phyloP scores from a whole-genome alignment of 495 filamentous ascomycete genomes.

The Xylaria acuta region DNA sequence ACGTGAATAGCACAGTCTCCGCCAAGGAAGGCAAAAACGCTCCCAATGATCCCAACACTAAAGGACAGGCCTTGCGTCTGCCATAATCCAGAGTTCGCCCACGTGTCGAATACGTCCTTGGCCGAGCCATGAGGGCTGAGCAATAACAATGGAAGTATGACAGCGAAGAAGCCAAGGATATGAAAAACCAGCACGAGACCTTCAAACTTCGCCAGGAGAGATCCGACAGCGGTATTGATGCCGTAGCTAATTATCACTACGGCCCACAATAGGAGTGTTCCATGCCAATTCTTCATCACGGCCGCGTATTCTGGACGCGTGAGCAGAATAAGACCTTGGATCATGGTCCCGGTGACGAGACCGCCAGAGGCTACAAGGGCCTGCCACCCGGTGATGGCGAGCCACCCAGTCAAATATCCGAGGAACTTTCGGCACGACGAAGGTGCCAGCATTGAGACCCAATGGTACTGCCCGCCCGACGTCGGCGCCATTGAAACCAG shows the following conservation, averaged over 20 bases:
- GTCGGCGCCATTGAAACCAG: slow-evolving; percentile 42
- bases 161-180: slow-evolving; percentile 64
- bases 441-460: slow-evolving; percentile 67
- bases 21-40: slow-evolving; percentile 52
- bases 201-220: slow-evolving; percentile 63
- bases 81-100: slow-evolving; percentile 65
- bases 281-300: slow-evolving; percentile 63
- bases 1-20: slow-evolving; percentile 62
- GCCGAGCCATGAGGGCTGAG: slow-evolving; percentile 55
- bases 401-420: slow-evolving; percentile 67
- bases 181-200: slow-evolving; percentile 65
- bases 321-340: slow-evolving; percentile 65
- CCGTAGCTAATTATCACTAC: slow-evolving; percentile 57
- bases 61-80: slow-evolving; percentile 57
- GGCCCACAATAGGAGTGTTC: slow-evolving; percentile 63
- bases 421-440: slow-evolving; percentile 59
- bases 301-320: slow-evolving; percentile 53
- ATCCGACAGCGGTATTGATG: slow-evolving; percentile 64
- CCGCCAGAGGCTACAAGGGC: slow-evolving; percentile 57
- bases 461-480: slow-evolving; percentile 43
- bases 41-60: slow-evolving; percentile 59
- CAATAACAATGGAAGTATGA: slow-evolving; percentile 63
- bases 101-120: slow-evolving; percentile 58
- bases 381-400: slow-evolving; percentile 67
- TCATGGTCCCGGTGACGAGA: slow-evolving; percentile 62